phyloP scores from a whole-genome alignment of 805 yeast genomes.

The Candida ulmi region DNA sequence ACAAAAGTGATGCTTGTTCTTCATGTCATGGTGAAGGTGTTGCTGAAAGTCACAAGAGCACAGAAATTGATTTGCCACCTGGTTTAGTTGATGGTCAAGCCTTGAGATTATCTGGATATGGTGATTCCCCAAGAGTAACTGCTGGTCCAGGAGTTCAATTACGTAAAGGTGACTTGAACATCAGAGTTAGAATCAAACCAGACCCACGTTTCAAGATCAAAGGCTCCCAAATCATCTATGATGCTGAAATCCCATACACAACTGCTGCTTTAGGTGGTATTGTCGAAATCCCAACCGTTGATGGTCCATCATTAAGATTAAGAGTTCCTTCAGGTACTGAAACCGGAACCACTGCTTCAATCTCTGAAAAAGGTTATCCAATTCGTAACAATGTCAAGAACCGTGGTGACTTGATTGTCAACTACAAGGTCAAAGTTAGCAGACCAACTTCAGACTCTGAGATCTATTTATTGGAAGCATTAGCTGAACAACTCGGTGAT shows the following conservation, averaged over 20 bases:
- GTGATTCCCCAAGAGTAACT: slow-evolving; percentile 81
- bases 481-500: slow-evolving; percentile 89
- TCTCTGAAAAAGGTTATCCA: slow-evolving; percentile 89
- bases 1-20: slow-evolving; percentile 62
- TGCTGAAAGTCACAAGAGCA: slow-evolving; percentile 55
- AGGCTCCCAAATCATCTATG: slow-evolving; percentile 60
- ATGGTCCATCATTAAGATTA: slow-evolving; percentile 68
- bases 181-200: slow-evolving; percentile 71
- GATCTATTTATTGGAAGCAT: slow-evolving; percentile 83
- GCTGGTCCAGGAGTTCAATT: slow-evolving; percentile 64
- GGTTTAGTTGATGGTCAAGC: slow-evolving; percentile 87
- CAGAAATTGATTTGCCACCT: slow-evolving; percentile 79
- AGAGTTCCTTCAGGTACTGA: slow-evolving; percentile 85
- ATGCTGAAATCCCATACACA: slow-evolving; percentile 76
- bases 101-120: slow-evolving; percentile 79
- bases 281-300: slow-evolving; percentile 84
- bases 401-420: slow-evolving; percentile 79
- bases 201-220: slow-evolving; percentile 67
- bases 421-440: slow-evolving; percentile 62
- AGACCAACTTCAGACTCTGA: slow-evolving; percentile 81
- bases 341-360: slow-evolving; percentile 61
- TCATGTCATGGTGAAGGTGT: slow-evolving; percentile 92
- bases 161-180: slow-evolving; percentile 81
- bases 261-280: slow-evolving; percentile 96
- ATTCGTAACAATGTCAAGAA: slow-evolving; percentile 41